Percentiles rank a stretch among this genome's conserved stretches.
Evolutionary conservation across 257 asterid genomes (phyloP).

Genomic region (Dorcoceras hygrometricum): DNA sequence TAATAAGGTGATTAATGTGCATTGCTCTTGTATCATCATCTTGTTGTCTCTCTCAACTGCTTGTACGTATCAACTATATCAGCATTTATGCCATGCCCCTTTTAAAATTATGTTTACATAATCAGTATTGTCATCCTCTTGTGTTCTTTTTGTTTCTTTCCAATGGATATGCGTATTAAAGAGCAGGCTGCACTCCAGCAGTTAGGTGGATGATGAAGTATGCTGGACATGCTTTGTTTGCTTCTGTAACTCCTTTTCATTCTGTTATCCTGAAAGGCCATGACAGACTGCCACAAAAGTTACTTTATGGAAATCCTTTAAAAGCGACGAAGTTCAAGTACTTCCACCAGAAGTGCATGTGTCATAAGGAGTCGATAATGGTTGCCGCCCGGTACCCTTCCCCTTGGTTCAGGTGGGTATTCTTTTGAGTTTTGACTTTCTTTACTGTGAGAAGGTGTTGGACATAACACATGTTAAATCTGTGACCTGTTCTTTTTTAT

Average conservation of each 20-base stretch:
- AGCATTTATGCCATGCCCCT: not conserved
- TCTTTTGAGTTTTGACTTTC: constrained; percentile 4
- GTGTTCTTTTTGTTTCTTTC: constrained; percentile 55
- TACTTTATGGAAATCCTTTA: constrained; percentile 30
- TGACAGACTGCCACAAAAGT: constrained; percentile 53
- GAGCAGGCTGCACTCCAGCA: constrained; percentile 37
- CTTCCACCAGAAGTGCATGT: constrained; percentile 40
- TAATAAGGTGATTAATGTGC: constrained; percentile 1
- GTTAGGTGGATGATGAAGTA: constrained; percentile 57
- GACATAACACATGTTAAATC: constrained; percentile 2
- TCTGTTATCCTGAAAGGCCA: constrained; percentile 56
- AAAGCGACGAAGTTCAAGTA: constrained; percentile 39
- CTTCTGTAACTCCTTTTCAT: constrained; percentile 73
- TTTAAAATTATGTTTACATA: constrained; percentile 14
- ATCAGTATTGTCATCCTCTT: constrained; percentile 34
- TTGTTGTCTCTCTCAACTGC: not conserved
- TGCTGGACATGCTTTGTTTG: constrained; percentile 59
- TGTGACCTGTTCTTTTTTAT: constrained; percentile 25
- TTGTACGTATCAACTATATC: constrained; percentile 1
- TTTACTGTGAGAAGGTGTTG: constrained; percentile 9
- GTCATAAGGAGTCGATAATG: constrained; percentile 49
- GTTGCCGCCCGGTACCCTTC: constrained; percentile 62
- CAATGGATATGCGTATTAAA: constrained; percentile 62
- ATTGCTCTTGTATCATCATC: not conserved
- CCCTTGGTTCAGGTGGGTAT: constrained; percentile 81